Evolutionary conservation across 225 moss, liverwort and hornwort genomes (phyloP).

Genomic region (Neckera pumila): DNA sequence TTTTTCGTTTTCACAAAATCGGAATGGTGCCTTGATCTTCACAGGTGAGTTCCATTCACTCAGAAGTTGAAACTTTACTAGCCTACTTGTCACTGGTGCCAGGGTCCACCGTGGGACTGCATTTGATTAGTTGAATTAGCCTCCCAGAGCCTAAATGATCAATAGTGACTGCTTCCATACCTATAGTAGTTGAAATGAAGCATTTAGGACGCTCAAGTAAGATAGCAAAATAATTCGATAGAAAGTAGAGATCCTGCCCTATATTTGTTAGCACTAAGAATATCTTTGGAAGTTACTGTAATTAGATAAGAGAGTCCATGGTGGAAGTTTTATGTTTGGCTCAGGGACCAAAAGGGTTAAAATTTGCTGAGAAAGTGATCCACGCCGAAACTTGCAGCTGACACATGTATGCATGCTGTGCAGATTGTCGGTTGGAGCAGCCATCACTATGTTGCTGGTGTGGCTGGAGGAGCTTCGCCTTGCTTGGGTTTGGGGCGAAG

Average conservation of each 20-base stretch:
- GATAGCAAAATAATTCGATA: no score
- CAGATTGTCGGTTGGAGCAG: slow-evolving; percentile 79
- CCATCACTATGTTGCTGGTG: slow-evolving; percentile 39
- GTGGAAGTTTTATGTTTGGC: not conserved
- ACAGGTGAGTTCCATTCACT: slow-evolving; percentile 21
- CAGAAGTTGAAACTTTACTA: not conserved
- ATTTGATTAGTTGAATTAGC: not conserved
- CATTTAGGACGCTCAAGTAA: not conserved
- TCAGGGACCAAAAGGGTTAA: no score
- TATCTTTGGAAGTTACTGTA: not conserved
- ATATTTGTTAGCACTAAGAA: not conserved
- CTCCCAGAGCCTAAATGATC: not conserved
- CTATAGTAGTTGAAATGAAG: not conserved
- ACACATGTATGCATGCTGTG: not conserved
- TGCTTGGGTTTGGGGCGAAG: slow-evolving; percentile 86
- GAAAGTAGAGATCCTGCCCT: not conserved
- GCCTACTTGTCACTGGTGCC: not conserved
- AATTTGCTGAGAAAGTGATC: not conserved
- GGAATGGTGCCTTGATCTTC: slow-evolving; percentile 85
- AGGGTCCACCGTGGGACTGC: not conserved
- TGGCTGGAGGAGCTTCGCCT: slow-evolving; percentile 78
- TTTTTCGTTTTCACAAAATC: slow-evolving; percentile 32
- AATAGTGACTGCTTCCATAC: not conserved
- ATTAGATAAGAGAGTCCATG: not conserved
- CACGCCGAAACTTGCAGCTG: not conserved